Conservation (phyloP, 2,329 filamentous ascomycete species). For the Apiospora pterosperma region DNA sequence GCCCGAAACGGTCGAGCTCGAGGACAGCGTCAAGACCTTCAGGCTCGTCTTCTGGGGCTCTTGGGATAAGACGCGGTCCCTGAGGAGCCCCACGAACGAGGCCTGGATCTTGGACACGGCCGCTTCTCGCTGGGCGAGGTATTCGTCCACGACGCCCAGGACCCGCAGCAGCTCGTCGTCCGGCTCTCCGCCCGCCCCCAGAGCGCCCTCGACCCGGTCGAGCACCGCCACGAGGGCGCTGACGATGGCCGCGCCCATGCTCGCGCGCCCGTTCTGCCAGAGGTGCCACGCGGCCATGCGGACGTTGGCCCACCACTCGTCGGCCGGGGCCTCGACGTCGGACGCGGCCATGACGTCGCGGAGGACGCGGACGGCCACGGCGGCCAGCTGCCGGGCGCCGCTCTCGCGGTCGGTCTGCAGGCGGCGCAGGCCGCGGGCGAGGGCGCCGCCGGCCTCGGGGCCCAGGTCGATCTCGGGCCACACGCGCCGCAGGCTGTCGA, state of each 20-base stretch:
- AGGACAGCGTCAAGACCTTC: slow-evolving; percentile 57
- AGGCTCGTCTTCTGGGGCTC: slow-evolving; percentile 24
- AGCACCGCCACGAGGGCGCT: slow-evolving; percentile 45
- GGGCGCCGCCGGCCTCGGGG: slow-evolving; percentile 36
- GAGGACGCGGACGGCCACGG: slow-evolving; percentile 48
- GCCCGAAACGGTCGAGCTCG: slow-evolving; percentile 57
- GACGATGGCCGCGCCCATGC: slow-evolving; percentile 61
- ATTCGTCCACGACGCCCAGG: slow-evolving; percentile 19
- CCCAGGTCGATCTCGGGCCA: slow-evolving; percentile 55
- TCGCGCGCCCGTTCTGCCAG: slow-evolving; percentile 62
- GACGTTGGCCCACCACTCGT: slow-evolving; percentile 53
- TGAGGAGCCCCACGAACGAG: slow-evolving; percentile 33
- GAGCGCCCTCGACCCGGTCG: slow-evolving; percentile 28
- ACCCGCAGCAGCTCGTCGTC: slow-evolving; percentile 21
- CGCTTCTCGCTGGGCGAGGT: slow-evolving; percentile 13
- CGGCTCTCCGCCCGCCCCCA: slow-evolving; percentile 17
- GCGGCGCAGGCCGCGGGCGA: slow-evolving; percentile 43
- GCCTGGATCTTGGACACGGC: slow-evolving; percentile 25
- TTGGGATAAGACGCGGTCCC: slow-evolving; percentile 12
- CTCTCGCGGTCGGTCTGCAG: slow-evolving; percentile 56
- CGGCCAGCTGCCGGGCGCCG: slow-evolving; percentile 56
- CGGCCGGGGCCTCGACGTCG: slow-evolving; percentile 20
- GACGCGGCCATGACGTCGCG: slow-evolving; percentile 39
- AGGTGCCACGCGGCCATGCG: slow-evolving; percentile 60
- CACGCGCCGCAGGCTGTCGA: slow-evolving; percentile 55